phyloP scores from a whole-genome alignment of 1,139 yeast species.

The Scheffersomyces quercinus region DNA sequence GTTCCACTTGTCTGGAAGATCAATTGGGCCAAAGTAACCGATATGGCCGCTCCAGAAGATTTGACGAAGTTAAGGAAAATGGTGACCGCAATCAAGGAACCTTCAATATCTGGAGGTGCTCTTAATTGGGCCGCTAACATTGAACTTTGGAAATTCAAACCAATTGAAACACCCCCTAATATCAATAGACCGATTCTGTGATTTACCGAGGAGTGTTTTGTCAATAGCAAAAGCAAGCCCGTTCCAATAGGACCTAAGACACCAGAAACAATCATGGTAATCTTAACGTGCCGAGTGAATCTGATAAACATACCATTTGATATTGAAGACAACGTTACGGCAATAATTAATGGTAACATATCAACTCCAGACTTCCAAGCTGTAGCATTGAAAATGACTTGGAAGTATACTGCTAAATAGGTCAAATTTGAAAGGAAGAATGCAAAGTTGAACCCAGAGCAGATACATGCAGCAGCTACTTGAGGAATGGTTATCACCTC shows the following conservation, averaged over 20 bases:
- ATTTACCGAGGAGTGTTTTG: slow-evolving; percentile 32
- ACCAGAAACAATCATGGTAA: slow-evolving; percentile 46
- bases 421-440: slow-evolving; percentile 46
- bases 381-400: slow-evolving; percentile 46
- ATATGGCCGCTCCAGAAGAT: slow-evolving; percentile 50
- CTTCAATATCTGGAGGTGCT: slow-evolving; percentile 51
- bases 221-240: slow-evolving; percentile 49
- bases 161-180: slow-evolving; percentile 55
- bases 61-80: slow-evolving; percentile 48
- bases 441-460: slow-evolving; percentile 41
- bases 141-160: slow-evolving; percentile 54
- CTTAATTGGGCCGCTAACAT: slow-evolving; percentile 53
- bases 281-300: slow-evolving; percentile 49
- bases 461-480: slow-evolving; percentile 37
- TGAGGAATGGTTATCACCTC: slow-evolving; percentile 39
- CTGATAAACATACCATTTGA: slow-evolving; percentile 48
- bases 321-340: slow-evolving; percentile 51
- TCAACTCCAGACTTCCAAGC: slow-evolving; percentile 63
- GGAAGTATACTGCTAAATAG: slow-evolving; percentile 57
- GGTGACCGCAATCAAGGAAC: slow-evolving; percentile 52
- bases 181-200: slow-evolving; percentile 55
- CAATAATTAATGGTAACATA: slow-evolving; percentile 53
- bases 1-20: slow-evolving; percentile 37
- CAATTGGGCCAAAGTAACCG: slow-evolving; percentile 48
- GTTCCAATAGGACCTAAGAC: slow-evolving; percentile 49